A percentile compares a stretch with the other conserved stretches of the same genome.
phyloP scores from a whole-genome alignment of 257 asterid genomes.

The Nicotiana undulata region DNA sequence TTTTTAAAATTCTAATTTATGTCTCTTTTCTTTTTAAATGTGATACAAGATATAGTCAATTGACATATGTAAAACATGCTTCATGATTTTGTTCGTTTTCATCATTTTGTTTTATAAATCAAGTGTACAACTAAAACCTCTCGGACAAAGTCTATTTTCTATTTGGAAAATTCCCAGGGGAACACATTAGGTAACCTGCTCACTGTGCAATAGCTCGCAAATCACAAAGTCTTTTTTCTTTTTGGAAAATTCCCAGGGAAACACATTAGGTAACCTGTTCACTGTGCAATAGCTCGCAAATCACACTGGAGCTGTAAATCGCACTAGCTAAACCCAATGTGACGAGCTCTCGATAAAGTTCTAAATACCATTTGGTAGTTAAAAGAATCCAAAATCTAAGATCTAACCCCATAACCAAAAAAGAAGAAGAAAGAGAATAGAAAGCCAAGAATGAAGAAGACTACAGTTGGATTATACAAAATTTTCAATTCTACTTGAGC shows the following conservation, averaged over 20 bases:
- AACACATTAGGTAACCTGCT: too few species aligned
- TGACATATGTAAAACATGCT: neutral
- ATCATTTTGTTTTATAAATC: neutral
- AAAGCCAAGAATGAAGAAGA: neutral
- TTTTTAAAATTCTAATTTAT: neutral
- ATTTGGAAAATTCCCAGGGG: too few species aligned
- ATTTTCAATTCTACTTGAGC: neutral
- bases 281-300: too few species aligned
- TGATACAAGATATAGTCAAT: neutral
- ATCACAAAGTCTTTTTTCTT: too few species aligned
- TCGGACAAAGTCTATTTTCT: too few species aligned
- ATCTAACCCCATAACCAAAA: neutral
- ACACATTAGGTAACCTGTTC: too few species aligned
- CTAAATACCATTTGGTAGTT: neutral
- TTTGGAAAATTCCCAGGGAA: too few species aligned
- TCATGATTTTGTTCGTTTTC: neutral
- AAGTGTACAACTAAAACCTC: too few species aligned
- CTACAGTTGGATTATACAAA: neutral
- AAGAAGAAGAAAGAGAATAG: neutral
- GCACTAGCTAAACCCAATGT: too few species aligned
- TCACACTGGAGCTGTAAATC: too few species aligned
- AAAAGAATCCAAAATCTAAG: neutral
- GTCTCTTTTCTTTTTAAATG: neutral
- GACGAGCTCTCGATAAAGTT: neutral
- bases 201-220: too few species aligned